Evolutionary conservation across 306 rosid species (phyloP).

Genomic region (Malus sylvestris): DNA sequence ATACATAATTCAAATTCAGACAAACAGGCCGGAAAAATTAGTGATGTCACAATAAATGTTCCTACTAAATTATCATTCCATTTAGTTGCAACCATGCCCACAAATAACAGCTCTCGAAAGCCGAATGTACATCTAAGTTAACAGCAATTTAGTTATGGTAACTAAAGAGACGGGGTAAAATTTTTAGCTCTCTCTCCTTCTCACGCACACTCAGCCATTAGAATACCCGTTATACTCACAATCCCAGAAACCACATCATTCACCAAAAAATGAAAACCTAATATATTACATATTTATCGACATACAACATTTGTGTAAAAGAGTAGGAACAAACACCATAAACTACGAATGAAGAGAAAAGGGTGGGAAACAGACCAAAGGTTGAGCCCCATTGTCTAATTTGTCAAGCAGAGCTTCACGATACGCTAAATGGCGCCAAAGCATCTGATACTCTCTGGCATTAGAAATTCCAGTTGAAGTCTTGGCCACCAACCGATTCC

Average conservation of each 20-base stretch:
- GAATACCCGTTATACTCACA: neutral
- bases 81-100: neutral
- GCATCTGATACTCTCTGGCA: constrained; percentile 83
- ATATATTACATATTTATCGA: neutral
- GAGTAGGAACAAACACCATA: neutral
- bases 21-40: neutral
- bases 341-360: neutral
- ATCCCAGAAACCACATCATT: neutral
- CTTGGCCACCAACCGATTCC: constrained; percentile 63
- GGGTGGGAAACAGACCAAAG: constrained; percentile 41
- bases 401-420: constrained; percentile 34
- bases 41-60: neutral
- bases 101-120: neutral
- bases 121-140: neutral
- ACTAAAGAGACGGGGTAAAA: neutral
- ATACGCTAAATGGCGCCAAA: constrained; percentile 93
- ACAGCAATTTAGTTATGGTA: neutral
- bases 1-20: neutral
- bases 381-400: constrained; percentile 39
- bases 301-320: neutral
- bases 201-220: neutral
- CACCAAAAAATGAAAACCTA: neutral
- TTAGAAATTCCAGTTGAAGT: constrained; percentile 72
- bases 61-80: neutral
- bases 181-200: neutral